phyloP scores from a whole-genome alignment of 176 grass and related monocot genomes.

The Stipa capillata region DNA sequence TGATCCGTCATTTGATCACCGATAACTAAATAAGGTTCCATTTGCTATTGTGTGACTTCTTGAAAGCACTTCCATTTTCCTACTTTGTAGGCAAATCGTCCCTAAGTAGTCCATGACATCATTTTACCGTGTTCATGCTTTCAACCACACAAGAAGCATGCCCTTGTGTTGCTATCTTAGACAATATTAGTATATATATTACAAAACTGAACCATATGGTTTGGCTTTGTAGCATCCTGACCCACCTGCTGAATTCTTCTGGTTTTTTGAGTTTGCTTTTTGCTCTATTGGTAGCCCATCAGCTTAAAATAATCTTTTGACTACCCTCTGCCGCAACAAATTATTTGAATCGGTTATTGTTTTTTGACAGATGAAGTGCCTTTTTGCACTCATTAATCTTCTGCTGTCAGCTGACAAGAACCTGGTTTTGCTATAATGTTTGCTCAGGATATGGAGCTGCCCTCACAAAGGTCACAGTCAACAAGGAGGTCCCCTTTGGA shows the following conservation, averaged over 20 bases:
- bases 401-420: neutral
- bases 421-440: constrained; percentile 5
- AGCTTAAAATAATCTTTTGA: neutral
- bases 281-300: neutral
- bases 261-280: neutral
- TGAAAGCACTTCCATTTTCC: too few species aligned
- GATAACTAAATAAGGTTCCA: too few species aligned
- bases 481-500: constrained; percentile 75
- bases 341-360: neutral
- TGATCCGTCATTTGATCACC: too few species aligned
- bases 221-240: neutral
- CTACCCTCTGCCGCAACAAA: neutral
- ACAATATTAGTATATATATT: too few species aligned
- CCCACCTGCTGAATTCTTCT: neutral
- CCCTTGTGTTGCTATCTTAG: too few species aligned
- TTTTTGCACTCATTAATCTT: neutral
- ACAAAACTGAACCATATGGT: neutral
- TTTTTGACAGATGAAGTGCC: neutral
- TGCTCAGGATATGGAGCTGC: constrained; percentile 72
- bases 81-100: too few species aligned
- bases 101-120: neutral
- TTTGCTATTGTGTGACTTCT: too few species aligned
- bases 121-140: neutral
- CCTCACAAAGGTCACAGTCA: constrained; percentile 62
- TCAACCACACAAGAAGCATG: neutral